Base-by-base conservation (phyloP, 2,329 filamentous ascomycete genomes). In the Sarocladiaceae sp. region DNA sequence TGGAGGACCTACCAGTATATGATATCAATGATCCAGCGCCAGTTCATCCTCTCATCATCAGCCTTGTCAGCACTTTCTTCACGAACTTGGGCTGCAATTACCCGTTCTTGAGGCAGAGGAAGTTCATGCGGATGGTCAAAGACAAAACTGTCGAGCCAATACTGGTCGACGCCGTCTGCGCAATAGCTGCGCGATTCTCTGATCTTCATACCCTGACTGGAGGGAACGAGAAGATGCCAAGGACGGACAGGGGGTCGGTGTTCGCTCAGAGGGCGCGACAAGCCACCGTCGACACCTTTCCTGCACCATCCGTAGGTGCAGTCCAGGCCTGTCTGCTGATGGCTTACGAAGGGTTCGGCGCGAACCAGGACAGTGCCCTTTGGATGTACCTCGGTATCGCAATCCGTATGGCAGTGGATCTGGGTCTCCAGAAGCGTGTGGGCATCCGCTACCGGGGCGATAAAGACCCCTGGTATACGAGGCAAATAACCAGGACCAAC, bases 361-460 rank as follows among this genome's bases (percentile, higher is more conserved):
- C 86, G 10, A 87, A 88, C 51, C 86, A 90, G 54, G 89, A 95
- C 56, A 94, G 88, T 59, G 87, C 88, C 0, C 64, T 95, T 6
- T 95, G 89, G 88, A 94, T 95, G 88, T 95, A 94, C 57, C 71
- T 95, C 1, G 89, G 88, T 0, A 82, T 91, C 43, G 83, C 88
- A 0, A 95, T 95, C 48, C 82, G 88, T 12, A 85, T 89, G 80
- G 83, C 83, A 0, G 78, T 87, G 48, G 84, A 89, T 56, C 64
- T 95, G 9, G 88, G 89, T 0, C 71, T 95, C 51, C 86, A 91
- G 53, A 94, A 89, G 51, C 72, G 85, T 13, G 83, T 90, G 50
- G 88, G 88, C 0, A 73, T 94, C 39, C 73, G 72, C 47, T 76
- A 76, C 48, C 76, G 76, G 51, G 72, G 71, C n/a, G 69, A 71